Percentiles rank a stretch among this genome's conserved stretches.
These are phyloP conservation scores for Rhodotorula sphaerocarpa DNA, from an alignment of 768 basidiomycete species.

Conservation along the genomic window DNA sequence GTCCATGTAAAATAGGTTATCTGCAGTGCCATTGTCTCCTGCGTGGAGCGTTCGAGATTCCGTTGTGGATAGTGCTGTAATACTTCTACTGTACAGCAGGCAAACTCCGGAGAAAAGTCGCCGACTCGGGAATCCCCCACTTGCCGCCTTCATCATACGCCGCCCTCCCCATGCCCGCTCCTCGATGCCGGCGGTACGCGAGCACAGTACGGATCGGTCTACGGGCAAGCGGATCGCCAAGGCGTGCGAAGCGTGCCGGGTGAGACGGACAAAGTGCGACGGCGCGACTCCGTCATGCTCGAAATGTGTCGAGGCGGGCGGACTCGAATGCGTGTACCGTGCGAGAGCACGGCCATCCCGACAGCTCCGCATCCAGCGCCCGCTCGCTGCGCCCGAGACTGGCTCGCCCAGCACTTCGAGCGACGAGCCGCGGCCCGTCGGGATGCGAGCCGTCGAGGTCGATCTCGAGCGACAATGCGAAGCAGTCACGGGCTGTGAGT, in stretches of 20 bases:
- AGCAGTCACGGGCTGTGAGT: background rate
- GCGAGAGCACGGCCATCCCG: background rate
- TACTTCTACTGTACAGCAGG: too few species aligned
- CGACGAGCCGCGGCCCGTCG: background rate
- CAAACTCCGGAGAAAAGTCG: too few species aligned
- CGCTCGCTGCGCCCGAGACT: background rate
- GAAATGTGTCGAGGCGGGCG: background rate
- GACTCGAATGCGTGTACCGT: background rate
- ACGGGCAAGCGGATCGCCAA: background rate
- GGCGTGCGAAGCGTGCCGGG: constrained; percentile 4
- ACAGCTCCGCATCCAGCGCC: background rate
- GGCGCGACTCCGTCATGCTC: background rate
- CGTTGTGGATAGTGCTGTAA: too few species aligned
- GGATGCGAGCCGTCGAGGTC: constrained; percentile 3
- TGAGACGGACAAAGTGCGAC: background rate
- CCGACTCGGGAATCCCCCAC: too few species aligned
- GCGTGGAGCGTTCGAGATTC: too few species aligned
- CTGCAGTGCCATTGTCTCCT: too few species aligned
- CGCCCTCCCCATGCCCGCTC: too few species aligned
- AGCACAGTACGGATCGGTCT: background rate
- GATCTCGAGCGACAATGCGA: background rate
- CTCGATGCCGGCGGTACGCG: too few species aligned
- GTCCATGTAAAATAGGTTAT: too few species aligned
- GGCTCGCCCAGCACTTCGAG: background rate
- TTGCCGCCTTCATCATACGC: too few species aligned